Evolutionary conservation across 495 filamentous ascomycete species (phyloP), one percentile per base, ranked within the genome.

Genomic region (Platismatia glauca): DNA sequence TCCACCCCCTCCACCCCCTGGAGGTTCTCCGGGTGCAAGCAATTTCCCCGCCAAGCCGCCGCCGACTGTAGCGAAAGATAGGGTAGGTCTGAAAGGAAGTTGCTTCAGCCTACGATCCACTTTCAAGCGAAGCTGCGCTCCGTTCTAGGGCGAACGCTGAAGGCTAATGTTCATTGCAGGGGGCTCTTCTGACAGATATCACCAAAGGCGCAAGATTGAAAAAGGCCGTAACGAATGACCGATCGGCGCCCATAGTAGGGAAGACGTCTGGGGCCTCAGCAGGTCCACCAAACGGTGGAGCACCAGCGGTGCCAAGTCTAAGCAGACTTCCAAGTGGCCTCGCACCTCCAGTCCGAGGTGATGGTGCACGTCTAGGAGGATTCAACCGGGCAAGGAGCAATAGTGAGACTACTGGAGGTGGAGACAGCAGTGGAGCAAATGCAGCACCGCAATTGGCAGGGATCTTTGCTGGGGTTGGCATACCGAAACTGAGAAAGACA

Each of bases 211-310:
- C 79, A 64, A 74, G 62, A 44, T 78, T 98, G 50, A 96, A 88
- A 78, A 96, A 96, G 76, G 76, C 91, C 15, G 88, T 91, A 34
- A 95, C 91, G 62, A 97, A 98, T 74, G 94, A 98, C 76, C 85
- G 94, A 74, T 97, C 92, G 46, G 91, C 90, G 20, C 94, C 94
- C 2, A 64, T 80, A 59, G 73, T 97, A 57, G 81, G 73, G 20
- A 81, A 78, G 50, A 71, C 68, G 22, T 78, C 81, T 64, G 83
- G 81, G 59, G 80, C 78, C 16, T 81, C 78, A 27, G 78, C 77
- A 46, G 84, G 82, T 59, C 80, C 86, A 61, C 74, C 84, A 18
- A 71, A 89, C 55, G 83, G 79, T 60, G 85, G 87, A 35, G 91
- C 93, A 41, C 93, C 93, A 29, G 88, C 94, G 57, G 80, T 96